Evolutionary conservation across 2,329 filamentous ascomycete species (phyloP).

Genomic region (Simplicillium sp.): DNA sequence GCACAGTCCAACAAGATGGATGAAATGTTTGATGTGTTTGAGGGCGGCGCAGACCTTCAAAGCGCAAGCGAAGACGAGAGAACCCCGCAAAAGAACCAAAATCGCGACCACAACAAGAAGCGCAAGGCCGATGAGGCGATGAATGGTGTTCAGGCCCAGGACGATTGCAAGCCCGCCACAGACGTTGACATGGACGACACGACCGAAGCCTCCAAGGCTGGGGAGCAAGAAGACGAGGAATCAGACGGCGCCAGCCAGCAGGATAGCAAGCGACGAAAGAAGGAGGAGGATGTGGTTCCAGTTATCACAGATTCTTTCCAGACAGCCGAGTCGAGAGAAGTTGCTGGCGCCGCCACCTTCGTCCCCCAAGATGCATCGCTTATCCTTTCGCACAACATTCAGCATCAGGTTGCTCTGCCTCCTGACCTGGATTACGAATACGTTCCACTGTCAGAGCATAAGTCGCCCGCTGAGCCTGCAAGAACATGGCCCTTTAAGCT

Average conservation of each 20-base stretch:
- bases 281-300: conserved; percentile 56
- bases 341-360: conserved; percentile 68
- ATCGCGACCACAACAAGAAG: conserved; percentile 64
- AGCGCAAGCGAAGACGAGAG: conserved; percentile 34
- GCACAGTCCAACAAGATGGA: conserved; percentile 42
- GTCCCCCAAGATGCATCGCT: conserved; percentile 59
- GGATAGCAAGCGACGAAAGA: conserved; percentile 54
- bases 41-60: conserved; percentile 42
- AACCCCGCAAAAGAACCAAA: conserved; percentile 40
- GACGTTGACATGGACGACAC: conserved; percentile 35
- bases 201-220: conserved; percentile 27
- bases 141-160: conserved; percentile 36
- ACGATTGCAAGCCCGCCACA: conserved; percentile 1
- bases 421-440: conserved; percentile 93
- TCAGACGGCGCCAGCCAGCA: conserved; percentile 38
- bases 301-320: conserved; percentile 91
- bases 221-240: conserved; percentile 25
- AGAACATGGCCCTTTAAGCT: conserved; percentile 81
- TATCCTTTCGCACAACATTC: conserved; percentile 90
- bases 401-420: conserved; percentile 92
- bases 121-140: conserved; percentile 74
- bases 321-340: conserved; percentile 86
- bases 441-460: conserved; percentile 89
- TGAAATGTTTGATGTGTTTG: conserved; percentile 76
- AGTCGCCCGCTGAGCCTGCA: conserved; percentile 78